Base-by-base conservation (phyloP, 139 green algal genomes). In the Klebsormidium nitens region DNA sequence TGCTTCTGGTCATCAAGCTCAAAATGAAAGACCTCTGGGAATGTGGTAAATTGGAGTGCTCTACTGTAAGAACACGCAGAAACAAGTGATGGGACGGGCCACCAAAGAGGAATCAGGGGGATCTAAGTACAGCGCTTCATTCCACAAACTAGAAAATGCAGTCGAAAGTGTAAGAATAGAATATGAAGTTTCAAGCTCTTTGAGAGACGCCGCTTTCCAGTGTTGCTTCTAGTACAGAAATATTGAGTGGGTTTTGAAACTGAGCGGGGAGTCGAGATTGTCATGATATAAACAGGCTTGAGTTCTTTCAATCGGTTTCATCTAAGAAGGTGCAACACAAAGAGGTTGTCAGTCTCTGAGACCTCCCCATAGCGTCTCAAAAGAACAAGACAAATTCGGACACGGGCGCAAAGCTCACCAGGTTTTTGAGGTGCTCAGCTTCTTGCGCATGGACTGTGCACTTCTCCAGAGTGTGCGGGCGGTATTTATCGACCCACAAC, bases 391-490 rank as follows among this genome's bases (percentile, higher is more conserved):
- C 17, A 28, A 52, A 19, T 52, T 19, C 52, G 17, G 17, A 8
- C 6, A 6, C 28, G 14, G 26, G 26, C 32, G 11, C 11, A 19
- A 11, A 1, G 28, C 86, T 76, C 60, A 95, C 90, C 78, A 98
- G 83, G 58, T 91, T 90, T n/a, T 89, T 82, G 17, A 98, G 65
- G 63, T 94, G 89, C 0, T 84, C 68, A 0, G 84, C 87, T 23
- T 89, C 81, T 49, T 93, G 82, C 6, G 83, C 72, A 59, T 97
- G 78, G 2, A 94, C 26, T 31, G 34, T 61, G 49, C 96, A 89
- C 38, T 93, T 85, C 38, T 93, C 86, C n/a, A 98, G 83, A 2
- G 75, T 75, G 29, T 77, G 66, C 0, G 93, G 93, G 1, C 92
- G 90, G 50, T 97, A 87, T 88, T 97, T 85, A 58, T 85, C 80